Evolutionary conservation across 2,329 filamentous ascomycete species (phyloP).

Genomic region (Apiospora malaysiana): DNA sequence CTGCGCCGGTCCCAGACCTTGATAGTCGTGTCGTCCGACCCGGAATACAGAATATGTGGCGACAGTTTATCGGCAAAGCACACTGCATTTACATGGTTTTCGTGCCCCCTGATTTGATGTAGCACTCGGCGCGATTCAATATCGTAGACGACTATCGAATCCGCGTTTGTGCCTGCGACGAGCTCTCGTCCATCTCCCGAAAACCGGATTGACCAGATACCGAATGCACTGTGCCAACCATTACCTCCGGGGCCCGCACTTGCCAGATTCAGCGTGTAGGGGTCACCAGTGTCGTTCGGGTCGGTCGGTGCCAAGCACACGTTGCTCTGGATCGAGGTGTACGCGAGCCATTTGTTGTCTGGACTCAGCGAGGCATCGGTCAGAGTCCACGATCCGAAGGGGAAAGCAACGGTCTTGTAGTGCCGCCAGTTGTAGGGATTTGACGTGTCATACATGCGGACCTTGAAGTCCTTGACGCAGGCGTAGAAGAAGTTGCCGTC

Average conservation of each 20-base stretch:
- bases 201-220: constrained; percentile 91
- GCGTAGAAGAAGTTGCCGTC: constrained; percentile 98
- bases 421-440: constrained; percentile 96
- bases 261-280: constrained; percentile 77
- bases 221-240: constrained; percentile 50
- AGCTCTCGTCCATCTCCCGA: constrained; percentile 90
- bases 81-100: constrained; percentile 93
- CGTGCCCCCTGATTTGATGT: constrained; percentile 78
- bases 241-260: constrained; percentile 42
- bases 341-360: constrained; percentile 90
- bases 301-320: constrained; percentile 90
- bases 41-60: constrained; percentile 94
- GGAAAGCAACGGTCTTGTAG: constrained; percentile 88
- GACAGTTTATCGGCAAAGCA: constrained; percentile 90
- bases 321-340: constrained; percentile 83
- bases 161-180: constrained; percentile 83
- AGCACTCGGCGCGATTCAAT: constrained; percentile 80
- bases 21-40: constrained; percentile 90
- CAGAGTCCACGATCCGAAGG: constrained; percentile 91
- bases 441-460: constrained; percentile 96
- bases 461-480: constrained; percentile 89
- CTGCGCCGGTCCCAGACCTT: constrained; percentile 96
- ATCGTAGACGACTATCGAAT: constrained; percentile 87
- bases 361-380: constrained; percentile 92
- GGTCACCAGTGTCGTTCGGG: constrained; percentile 79